Evolutionary conservation across 768 basidiomycete species (phyloP).

Genomic region (Kwoniella heveanensis): DNA sequence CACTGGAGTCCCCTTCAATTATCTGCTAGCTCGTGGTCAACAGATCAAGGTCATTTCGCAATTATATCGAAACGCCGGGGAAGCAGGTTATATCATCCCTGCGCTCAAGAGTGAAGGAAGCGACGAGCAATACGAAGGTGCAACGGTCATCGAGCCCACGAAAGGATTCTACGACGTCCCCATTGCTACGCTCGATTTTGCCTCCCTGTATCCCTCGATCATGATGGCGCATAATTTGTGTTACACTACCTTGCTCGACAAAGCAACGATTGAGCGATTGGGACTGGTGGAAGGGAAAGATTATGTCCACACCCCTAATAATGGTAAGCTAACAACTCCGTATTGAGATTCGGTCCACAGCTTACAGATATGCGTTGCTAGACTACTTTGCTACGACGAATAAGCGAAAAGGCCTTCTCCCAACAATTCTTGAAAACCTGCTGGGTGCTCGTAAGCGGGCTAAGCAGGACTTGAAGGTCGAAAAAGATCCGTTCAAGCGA

Average conservation of each 20-base stretch:
- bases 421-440: slow-evolving; percentile 88
- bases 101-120: slow-evolving; percentile 80
- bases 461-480: slow-evolving; percentile 92
- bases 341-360: neutral
- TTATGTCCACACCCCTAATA: slow-evolving; percentile 93
- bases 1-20: slow-evolving; percentile 99
- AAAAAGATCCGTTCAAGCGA: slow-evolving; percentile 94
- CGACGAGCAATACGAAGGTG: slow-evolving; percentile 98
- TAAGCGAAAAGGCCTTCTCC: slow-evolving; percentile 82
- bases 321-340: slow-evolving; percentile 63
- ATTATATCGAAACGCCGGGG: slow-evolving; percentile 87
- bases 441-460: slow-evolving; percentile 91
- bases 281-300: slow-evolving; percentile 79
- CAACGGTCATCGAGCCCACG: slow-evolving; percentile 95
- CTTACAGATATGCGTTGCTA: slow-evolving; percentile 51
- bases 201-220: slow-evolving; percentile 96
- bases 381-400: slow-evolving; percentile 79
- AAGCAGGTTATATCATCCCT: slow-evolving; percentile 87
- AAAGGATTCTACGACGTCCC: slow-evolving; percentile 95
- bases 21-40: slow-evolving; percentile 86
- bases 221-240: slow-evolving; percentile 99
- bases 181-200: slow-evolving; percentile 97
- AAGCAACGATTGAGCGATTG: slow-evolving; percentile 72
- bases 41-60: slow-evolving; percentile 99
- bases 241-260: slow-evolving; percentile 93